Conservation (phyloP, 768 basidiomycete species). For the Crepidotus variabilis region DNA sequence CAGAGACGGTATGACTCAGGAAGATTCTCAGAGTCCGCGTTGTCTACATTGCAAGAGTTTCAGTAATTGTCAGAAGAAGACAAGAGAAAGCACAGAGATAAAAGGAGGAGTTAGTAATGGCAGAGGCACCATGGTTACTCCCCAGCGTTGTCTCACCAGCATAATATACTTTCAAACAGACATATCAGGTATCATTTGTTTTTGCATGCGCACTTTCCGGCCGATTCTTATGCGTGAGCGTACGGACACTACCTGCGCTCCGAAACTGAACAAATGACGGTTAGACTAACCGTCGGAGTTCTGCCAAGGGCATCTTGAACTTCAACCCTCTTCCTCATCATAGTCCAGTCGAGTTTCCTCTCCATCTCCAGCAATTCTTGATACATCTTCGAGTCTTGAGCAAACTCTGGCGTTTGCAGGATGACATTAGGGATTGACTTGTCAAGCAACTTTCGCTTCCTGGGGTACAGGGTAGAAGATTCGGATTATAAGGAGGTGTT, state of each 20-base stretch:
- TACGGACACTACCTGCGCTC: neutral
- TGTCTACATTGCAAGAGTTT: conserved; percentile 51
- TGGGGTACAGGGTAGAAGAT: conserved; percentile 22
- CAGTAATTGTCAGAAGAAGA: too few species aligned
- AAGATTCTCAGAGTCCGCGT: conserved; percentile 83
- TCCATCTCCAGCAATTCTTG: conserved; percentile 85
- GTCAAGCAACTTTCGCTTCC: conserved; percentile 77
- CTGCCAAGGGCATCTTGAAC: conserved; percentile 84
- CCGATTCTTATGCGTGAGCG: neutral
- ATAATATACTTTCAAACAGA: too few species aligned
- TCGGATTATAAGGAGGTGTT: neutral
- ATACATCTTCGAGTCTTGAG: conserved; percentile 83
- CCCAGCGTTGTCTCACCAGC: too few species aligned
- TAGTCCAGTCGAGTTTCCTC: conserved; percentile 91
- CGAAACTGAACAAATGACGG: neutral
- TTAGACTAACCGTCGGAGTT: conserved; percentile 55
- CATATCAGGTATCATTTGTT: too few species aligned
- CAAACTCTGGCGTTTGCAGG: conserved; percentile 69
- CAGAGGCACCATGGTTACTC: too few species aligned
- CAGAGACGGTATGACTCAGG: conserved; percentile 82
- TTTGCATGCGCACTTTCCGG: neutral
- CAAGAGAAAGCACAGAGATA: too few species aligned
- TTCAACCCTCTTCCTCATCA: conserved; percentile 85
- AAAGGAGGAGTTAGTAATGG: too few species aligned
- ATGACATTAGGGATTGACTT: conserved; percentile 76